Percentiles rank a stretch among this genome's conserved stretches.
Evolutionary conservation across 2,329 filamentous ascomycete species (phyloP).

Genomic region (Sporothrix brunneoviolacea): DNA sequence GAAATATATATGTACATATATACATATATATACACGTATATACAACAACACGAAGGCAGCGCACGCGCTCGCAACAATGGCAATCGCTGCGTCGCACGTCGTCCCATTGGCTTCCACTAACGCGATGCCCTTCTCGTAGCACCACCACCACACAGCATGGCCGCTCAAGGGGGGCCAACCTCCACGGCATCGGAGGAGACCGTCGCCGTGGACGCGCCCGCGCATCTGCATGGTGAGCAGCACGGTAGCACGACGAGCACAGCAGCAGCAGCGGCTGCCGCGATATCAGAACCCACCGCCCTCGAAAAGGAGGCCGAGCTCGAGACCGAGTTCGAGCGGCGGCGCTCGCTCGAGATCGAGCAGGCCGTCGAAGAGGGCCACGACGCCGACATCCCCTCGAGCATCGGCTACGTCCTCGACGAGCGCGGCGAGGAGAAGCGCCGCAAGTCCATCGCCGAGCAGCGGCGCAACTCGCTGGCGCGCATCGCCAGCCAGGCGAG

Average conservation of each 20-base stretch:
- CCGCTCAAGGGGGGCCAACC: too few relatives aligned
- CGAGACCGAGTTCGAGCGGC: slow-evolving; percentile 13
- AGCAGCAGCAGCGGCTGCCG: background rate
- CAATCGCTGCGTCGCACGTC: too few relatives aligned
- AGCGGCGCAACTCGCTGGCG: slow-evolving; percentile 20
- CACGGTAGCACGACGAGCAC: background rate
- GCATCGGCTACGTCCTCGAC: slow-evolving; percentile 37
- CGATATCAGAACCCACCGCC: background rate
- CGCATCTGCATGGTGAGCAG: background rate
- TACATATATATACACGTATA: too few relatives aligned
- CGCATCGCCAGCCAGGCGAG: slow-evolving; percentile 1
- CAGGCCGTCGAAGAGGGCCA: slow-evolving; percentile 39
- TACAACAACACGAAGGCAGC: too few relatives aligned
- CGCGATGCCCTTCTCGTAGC: too few relatives aligned
- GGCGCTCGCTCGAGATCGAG: slow-evolving; percentile 15
- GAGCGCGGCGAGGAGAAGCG: slow-evolving; percentile 33
- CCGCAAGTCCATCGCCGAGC: slow-evolving; percentile 31
- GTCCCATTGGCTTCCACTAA: too few relatives aligned
- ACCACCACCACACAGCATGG: too few relatives aligned
- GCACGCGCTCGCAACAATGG: too few relatives aligned
- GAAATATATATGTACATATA: too few relatives aligned
- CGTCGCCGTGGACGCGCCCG: too few relatives aligned
- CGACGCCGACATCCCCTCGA: slow-evolving; percentile 44
- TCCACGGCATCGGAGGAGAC: too few relatives aligned
- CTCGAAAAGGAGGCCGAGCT: background rate